Evolutionary conservation across 2,329 filamentous ascomycete species (phyloP), one percentile per base, ranked within the genome.

Genomic region (Alternaria infectoria): DNA sequence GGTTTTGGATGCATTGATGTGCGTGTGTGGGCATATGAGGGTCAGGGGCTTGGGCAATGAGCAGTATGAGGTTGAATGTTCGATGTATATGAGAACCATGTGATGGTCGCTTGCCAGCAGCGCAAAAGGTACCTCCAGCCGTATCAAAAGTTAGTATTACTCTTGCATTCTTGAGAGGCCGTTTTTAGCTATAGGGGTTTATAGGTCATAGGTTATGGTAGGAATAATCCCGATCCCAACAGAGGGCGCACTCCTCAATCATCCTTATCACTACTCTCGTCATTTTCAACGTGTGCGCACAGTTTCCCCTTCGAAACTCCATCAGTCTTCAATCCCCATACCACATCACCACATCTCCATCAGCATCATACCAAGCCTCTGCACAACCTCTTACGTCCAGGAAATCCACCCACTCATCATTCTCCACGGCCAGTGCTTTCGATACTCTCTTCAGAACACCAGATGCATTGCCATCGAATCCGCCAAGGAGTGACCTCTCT

Each of bases 341-440:
- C 55, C 58, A 63, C 36, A 60, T 58, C 17, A 74, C 51, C 32
- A 79, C 72, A 66, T 78, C 71, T 19, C 76, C 77, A 25, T 71
- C 64, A 6, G 19, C 60, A 52, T 76, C 71, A 59, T 71, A 77
- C 74, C 75, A 77, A 26, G 72, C 74, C 59, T 75, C 71, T 17
- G 45, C 40, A 50, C 66, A 73, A 0, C 71, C 72, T 36, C 61
- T 61, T 6, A 77, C 66, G 69, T 78, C 74, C 6, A 79, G 11
- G 4, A 51, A 61, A 32, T 75, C 70, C 10, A 79, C 64, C 67
- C 68, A 72, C 2, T 64, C 68, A 61, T 79, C 74, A 17, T 75
- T 74, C 47, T 77, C 74, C 15, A 75, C 59, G 30, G 65, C 67
- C 23, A 79, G 59, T n/a, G 70, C 75, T 49, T 61, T 57, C 3